Evolutionary conservation across 2,329 filamentous ascomycete genomes (phyloP).

Genomic region (Beauveria sp.): DNA sequence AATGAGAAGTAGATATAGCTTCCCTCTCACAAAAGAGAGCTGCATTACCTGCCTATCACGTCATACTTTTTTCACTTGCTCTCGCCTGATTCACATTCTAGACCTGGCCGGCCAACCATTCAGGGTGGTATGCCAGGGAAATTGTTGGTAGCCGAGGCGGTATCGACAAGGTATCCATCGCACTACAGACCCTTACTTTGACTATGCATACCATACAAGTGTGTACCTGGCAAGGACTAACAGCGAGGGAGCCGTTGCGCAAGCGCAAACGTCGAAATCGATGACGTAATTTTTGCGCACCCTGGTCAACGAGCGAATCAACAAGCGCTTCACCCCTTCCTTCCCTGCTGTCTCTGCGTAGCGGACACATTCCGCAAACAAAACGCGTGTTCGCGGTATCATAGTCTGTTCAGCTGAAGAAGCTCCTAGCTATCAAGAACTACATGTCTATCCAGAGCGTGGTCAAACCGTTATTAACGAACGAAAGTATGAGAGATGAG

Average conservation of each 20-base stretch:
- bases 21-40: not conserved
- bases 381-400: too few relatives aligned
- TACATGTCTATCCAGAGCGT: too few relatives aligned
- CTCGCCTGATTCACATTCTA: slow-evolving; percentile 7
- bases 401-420: too few relatives aligned
- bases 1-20: slow-evolving; percentile 1
- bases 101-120: slow-evolving; percentile 1
- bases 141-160: not conserved
- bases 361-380: too few relatives aligned
- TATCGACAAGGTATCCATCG: slow-evolving; percentile 3
- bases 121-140: not conserved
- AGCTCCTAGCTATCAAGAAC: too few relatives aligned
- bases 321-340: not conserved
- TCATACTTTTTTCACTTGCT: slow-evolving; percentile 11
- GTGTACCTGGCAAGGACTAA: not conserved
- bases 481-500: not conserved
- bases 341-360: too few relatives aligned
- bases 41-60: slow-evolving; percentile 9
- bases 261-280: not conserved
- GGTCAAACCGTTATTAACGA: not conserved
- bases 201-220: too few relatives aligned
- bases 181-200: not conserved
- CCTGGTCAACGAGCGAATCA: not conserved
- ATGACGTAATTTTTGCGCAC: slow-evolving; percentile 8
- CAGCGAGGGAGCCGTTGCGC: not conserved